These are phyloP conservation scores for Phytophthora sp. DNA, from an alignment of 352 stramenopile species.

Conservation along the genomic window DNA sequence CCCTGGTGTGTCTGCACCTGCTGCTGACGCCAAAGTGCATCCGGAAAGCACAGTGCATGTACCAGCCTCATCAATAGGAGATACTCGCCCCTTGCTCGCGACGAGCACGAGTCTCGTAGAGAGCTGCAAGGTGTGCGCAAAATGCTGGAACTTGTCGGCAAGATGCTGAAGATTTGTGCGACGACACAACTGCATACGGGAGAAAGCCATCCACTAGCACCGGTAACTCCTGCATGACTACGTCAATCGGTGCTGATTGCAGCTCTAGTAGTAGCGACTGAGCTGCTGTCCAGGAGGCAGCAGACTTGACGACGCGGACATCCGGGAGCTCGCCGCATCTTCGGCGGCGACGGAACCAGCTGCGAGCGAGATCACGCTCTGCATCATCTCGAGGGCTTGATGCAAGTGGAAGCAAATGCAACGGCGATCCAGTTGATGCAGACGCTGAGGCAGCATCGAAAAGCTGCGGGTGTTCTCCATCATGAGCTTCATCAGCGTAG, in stretches of 20 bases:
- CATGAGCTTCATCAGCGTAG: slow-evolving; percentile 56
- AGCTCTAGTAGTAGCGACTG: slow-evolving; percentile 33
- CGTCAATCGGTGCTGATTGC: slow-evolving; percentile 38
- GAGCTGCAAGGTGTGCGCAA: slow-evolving; percentile 37
- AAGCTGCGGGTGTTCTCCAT: slow-evolving; percentile 56
- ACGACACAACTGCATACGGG: slow-evolving; percentile 34
- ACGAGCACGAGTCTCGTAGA: slow-evolving; percentile 44
- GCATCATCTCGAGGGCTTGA: slow-evolving; percentile 15
- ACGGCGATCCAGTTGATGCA: slow-evolving; percentile 15
- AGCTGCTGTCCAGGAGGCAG: slow-evolving; percentile 34
- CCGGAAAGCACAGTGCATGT: slow-evolving; percentile 56
- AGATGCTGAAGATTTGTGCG: slow-evolving; percentile 1
- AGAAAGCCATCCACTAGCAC: slow-evolving; percentile 43
- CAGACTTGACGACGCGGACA: slow-evolving; percentile 15
- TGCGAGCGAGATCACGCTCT: slow-evolving; percentile 25
- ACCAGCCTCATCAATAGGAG: slow-evolving; percentile 44
- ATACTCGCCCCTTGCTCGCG: slow-evolving; percentile 31
- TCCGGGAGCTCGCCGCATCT: slow-evolving; percentile 15
- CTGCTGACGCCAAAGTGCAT: slow-evolving; percentile 43
- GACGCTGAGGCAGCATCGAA: slow-evolving; percentile 33
- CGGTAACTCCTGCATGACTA: slow-evolving; percentile 36
- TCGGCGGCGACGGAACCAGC: slow-evolving; percentile 41
- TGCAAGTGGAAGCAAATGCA: slow-evolving; percentile 37
- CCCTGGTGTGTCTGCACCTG: slow-evolving; percentile 29
- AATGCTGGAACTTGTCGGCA: slow-evolving; percentile 32